phyloP scores from a whole-genome alignment of 2,329 filamentous ascomycete genomes.

The Pseudogymnoascus sp. region DNA sequence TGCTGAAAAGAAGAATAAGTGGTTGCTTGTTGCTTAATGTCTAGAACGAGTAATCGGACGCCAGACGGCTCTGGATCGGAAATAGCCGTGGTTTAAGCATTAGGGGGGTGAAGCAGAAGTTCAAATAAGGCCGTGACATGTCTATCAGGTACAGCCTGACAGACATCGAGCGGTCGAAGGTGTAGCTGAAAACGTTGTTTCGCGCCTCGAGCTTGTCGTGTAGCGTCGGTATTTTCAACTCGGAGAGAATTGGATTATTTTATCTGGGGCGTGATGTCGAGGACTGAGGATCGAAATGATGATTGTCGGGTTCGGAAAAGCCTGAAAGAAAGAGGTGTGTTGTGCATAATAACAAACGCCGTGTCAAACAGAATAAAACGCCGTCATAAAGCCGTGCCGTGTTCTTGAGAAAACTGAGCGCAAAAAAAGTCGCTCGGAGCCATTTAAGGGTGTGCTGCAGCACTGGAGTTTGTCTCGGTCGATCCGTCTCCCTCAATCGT shows the following conservation, averaged over 20 bases:
- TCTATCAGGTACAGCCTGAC: not conserved
- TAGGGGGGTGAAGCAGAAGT: not conserved
- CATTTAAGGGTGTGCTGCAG: conserved; percentile 14
- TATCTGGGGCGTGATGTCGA: not conserved
- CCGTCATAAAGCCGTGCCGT: conserved; percentile 7
- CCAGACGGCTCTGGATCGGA: not conserved
- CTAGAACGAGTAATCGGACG: not conserved
- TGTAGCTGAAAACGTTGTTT: not conserved
- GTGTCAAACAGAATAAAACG: conserved; percentile 7
- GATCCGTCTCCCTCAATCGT: conserved; percentile 86
- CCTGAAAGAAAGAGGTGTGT: not conserved
- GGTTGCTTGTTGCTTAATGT: not conserved
- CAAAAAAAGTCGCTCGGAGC: not conserved
- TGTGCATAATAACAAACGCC: conserved; percentile 2
- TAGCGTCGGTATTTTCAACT: conserved; percentile 3
- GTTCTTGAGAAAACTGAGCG: conserved; percentile 2
- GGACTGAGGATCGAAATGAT: not conserved
- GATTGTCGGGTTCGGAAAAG: not conserved
- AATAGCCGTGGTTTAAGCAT: not conserved
- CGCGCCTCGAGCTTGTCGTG: conserved; percentile 1
- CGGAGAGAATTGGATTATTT: not conserved
- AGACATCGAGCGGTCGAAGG: not conserved
- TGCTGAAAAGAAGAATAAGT: not conserved
- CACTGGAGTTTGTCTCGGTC: conserved; percentile 51
- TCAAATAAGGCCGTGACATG: not conserved